Evolutionary conservation across 768 basidiomycete genomes (phyloP), one percentile per base, ranked within the genome.

Genomic region (Pisolithus orientalis): DNA sequence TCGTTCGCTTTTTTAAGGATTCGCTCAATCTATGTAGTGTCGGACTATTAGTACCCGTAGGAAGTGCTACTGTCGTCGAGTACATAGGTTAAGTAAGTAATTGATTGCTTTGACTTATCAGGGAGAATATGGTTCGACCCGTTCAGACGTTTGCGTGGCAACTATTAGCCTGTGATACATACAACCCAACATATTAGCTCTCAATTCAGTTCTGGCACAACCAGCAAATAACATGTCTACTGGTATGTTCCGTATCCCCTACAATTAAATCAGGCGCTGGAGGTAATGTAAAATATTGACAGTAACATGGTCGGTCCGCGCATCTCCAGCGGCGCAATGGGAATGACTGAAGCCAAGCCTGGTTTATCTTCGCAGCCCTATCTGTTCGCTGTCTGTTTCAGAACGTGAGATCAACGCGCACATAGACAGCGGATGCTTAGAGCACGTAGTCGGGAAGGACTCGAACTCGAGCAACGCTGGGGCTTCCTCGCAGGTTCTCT

Each of bases 401-500:
- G 69, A 72, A 43, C 56, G 55, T 40, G 53, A 62, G 51, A 82
- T 83, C 52, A 82, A 83, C 60, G 56, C 56, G 32, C 81, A 83
- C 49, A 63, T 83, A 16, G 81, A 83, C 57, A 74, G 67, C 38
- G 64, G 64, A 39, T 80, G 80, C 48, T 55, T 55, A n/a, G 55
- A 66, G 40, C 53, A 60, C 51, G 58, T 52, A 42, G 43, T 34
- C 28, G 50, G 51, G 47, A 42, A 49, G 14, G 17, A 44, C 14
- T 52, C 65, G 42, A 31, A 39, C 4, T 45, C 8, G 43, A 14
- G 2, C 34, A 34, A 34, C 11, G 34, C 21, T 3, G 42, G 2
- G 21, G 31, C 21, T 31, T 14, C 24, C 42, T 43, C 42, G 4
- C 57, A 48, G 10, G 53, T 46, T 4, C 55, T 39, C 17, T 39